Evolutionary conservation across 805 yeast genomes (phyloP), one percentile per base, ranked within the genome.

Genomic region (Yarrowia deformans): DNA sequence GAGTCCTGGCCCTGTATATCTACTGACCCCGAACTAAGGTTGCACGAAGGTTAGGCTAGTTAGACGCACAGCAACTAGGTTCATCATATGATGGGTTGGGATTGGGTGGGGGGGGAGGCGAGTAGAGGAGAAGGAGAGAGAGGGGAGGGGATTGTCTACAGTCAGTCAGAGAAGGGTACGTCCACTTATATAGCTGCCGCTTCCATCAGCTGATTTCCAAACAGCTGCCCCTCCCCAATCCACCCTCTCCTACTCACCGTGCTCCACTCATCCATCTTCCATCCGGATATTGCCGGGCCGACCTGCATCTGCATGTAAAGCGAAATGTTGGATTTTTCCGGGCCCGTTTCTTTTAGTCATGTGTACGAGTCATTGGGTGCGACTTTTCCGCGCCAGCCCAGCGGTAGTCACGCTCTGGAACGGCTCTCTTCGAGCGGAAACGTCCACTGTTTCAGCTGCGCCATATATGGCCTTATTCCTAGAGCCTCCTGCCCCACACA

Each of bases 231-330:
- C 29, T 23, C 29, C 29, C 29, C 4, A 39, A 39, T 8, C 42
- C 42, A 1, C 6, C 16, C 42, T 39, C 16, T 34, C 37, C 14
- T 39, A 39, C 42, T 10, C 3, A n/a, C n/a, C 2, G 6, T n/a
- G 16, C 19, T 23, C 18, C 29, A 8, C 50, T 19, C 23, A 34
- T 48, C 19, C 39, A 18, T 8, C 42, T 5, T 32, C 13, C 46
- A 34, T 35, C 48, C 63, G 63, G 63, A 56, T 56, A 40, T 55
- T 39, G 32, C 61, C 61, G 61, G 61, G 32, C 61, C 46, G 45
- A 56, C 63, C 66, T 60, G 66, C 66, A 60, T 60, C 66, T 60
- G 66, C 66, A 60, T 60, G 66, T 60, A 58, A 50, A 56, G 63
- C 50, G 46, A 43, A 60, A 60, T 60, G 66, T 60, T 60, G 40